These are phyloP conservation scores for Dothiorella sarmentorum DNA, from an alignment of 2,329 filamentous ascomycete genomes.

Conservation along the genomic window DNA sequence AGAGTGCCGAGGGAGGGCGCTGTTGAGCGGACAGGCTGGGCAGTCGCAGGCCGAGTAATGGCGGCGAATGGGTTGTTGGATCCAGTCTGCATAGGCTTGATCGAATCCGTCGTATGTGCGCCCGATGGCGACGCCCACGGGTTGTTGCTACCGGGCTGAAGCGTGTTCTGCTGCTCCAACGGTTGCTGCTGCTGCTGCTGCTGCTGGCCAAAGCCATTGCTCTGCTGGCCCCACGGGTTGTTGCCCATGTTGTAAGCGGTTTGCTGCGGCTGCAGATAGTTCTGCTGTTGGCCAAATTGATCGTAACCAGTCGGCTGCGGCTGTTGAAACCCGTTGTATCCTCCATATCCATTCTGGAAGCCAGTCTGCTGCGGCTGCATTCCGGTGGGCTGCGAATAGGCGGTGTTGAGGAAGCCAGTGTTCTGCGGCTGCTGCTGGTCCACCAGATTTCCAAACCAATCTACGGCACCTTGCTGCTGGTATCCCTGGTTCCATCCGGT, in stretches of 20 bases:
- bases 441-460: slow-evolving; percentile 96
- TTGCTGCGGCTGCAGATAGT: slow-evolving; percentile 54
- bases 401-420: slow-evolving; percentile 64
- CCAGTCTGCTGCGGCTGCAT: slow-evolving; percentile 60
- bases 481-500: slow-evolving; percentile 97
- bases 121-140: slow-evolving; percentile 70
- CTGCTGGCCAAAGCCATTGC: slow-evolving; percentile 40
- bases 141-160: slow-evolving; percentile 85
- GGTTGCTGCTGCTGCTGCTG: slow-evolving; percentile 54
- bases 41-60: slow-evolving; percentile 58
- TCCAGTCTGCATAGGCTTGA: slow-evolving; percentile 83
- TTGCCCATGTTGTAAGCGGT: slow-evolving; percentile 52
- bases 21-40: slow-evolving; percentile 52
- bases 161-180: slow-evolving; percentile 56
- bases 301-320: slow-evolving; percentile 69
- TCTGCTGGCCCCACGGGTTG: slow-evolving; percentile 38
- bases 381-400: slow-evolving; percentile 76
- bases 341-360: slow-evolving; percentile 64
- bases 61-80: slow-evolving; percentile 97
- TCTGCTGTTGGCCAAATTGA: slow-evolving; percentile 40
- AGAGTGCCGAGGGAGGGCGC: slow-evolving; percentile 72
- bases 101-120: slow-evolving; percentile 55
- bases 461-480: slow-evolving; percentile 91
- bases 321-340: slow-evolving; percentile 52
- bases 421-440: slow-evolving; percentile 64